These are phyloP conservation scores for Ustilago tritici DNA, from an alignment of 1,284 basidiomycete species.

Conservation along the genomic window DNA sequence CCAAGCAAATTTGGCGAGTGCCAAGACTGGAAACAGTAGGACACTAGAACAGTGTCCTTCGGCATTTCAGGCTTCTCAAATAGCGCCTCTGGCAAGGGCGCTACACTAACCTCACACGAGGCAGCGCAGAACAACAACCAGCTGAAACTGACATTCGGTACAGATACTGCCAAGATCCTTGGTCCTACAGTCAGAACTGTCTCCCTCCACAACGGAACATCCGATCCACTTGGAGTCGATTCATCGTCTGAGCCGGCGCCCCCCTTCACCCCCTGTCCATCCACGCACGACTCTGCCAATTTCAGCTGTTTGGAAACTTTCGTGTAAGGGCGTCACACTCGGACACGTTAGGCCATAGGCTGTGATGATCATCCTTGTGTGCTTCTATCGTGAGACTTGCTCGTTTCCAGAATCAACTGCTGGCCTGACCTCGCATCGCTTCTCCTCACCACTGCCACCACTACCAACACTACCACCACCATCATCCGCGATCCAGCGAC, in stretches of 20 bases:
- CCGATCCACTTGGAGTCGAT: neutral
- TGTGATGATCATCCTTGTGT: neutral
- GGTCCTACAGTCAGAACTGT: constrained; percentile 3
- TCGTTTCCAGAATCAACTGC: neutral
- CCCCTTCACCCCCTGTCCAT: neutral
- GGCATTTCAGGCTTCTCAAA: neutral
- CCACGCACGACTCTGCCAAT: neutral
- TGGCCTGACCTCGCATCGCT: neutral
- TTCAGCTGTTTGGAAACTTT: neutral
- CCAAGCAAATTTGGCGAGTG: constrained; percentile 9
- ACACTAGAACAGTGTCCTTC: neutral
- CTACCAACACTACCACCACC: no score
- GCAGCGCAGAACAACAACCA: neutral
- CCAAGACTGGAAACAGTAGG: neutral
- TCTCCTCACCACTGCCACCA: no score
- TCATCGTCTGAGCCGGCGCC: neutral
- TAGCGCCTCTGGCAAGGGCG: neutral
- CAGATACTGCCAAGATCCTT: constrained; percentile 40
- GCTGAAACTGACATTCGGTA: neutral
- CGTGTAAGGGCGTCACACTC: no score
- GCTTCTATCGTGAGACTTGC: constrained; percentile 6
- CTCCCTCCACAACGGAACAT: neutral
- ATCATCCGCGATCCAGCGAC: no score
- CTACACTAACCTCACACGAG: neutral
- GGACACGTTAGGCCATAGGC: neutral